phyloP scores from a whole-genome alignment of 495 filamentous ascomycete species.

The Daldinia loculata region DNA sequence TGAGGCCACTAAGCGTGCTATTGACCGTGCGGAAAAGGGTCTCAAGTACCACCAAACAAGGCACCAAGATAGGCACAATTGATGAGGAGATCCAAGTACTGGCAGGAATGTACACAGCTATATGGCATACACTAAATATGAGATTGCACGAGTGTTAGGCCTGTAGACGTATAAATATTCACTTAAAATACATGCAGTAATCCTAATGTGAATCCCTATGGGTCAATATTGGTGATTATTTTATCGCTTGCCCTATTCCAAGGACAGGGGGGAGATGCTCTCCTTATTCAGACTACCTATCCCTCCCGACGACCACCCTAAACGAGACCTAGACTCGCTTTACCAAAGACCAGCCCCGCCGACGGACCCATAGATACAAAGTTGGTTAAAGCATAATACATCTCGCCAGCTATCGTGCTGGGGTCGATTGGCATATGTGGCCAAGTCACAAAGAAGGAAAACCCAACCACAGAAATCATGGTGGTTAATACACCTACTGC shows the following conservation, averaged over 20 bases:
- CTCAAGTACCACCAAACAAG: slow-evolving; percentile 24
- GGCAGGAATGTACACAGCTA: neutral
- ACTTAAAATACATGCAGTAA: too few species aligned
- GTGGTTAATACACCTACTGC: slow-evolving; percentile 37
- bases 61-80: neutral
- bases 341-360: slow-evolving; percentile 25
- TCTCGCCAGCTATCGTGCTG: slow-evolving; percentile 44
- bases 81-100: neutral
- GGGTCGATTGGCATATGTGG: slow-evolving; percentile 48
- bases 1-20: slow-evolving; percentile 55
- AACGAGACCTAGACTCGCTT: slow-evolving; percentile 12
- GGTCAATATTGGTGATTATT: too few species aligned
- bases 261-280: too few species aligned
- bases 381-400: slow-evolving; percentile 41
- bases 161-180: too few species aligned
- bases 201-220: too few species aligned
- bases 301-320: neutral
- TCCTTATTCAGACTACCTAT: neutral
- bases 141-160: neutral
- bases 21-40: slow-evolving; percentile 44
- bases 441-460: slow-evolving; percentile 45
- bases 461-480: slow-evolving; percentile 44
- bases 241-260: too few species aligned
- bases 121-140: neutral
- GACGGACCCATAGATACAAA: slow-evolving; percentile 28